These are phyloP conservation scores for Aspergillus udagawae DNA, from an alignment of 2,329 filamentous ascomycete genomes.

Conservation along the genomic window DNA sequence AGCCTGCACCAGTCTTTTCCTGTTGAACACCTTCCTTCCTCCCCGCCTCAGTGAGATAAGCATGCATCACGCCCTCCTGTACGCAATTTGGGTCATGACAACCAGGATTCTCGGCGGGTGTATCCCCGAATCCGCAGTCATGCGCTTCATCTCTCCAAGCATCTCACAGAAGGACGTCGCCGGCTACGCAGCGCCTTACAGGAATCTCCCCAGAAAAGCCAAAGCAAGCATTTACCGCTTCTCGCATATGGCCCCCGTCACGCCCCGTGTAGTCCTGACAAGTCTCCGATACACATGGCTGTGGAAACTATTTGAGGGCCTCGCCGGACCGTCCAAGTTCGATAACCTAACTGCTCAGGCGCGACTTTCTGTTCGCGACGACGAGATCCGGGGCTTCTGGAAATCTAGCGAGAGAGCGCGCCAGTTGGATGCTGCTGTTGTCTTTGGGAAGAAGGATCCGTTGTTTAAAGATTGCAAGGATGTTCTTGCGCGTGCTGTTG, in stretches of 20 bases:
- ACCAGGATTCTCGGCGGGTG: background rate
- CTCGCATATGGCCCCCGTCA: background rate
- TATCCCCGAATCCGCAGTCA: background rate
- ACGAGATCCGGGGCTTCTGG: background rate
- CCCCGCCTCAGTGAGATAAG: slow-evolving; percentile 6
- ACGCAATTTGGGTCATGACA: background rate
- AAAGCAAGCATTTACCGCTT: background rate
- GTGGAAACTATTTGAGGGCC: background rate
- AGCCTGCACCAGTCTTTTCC: slow-evolving; percentile 5
- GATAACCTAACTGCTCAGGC: background rate
- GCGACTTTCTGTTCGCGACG: background rate
- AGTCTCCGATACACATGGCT: background rate
- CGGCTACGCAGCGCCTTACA: background rate
- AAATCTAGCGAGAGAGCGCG: background rate
- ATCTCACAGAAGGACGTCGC: background rate
- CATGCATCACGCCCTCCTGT: background rate
- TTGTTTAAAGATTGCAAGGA: background rate
- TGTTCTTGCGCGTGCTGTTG: background rate
- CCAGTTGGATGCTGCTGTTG: background rate
- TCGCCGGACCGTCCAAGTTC: background rate
- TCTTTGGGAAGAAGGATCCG: background rate
- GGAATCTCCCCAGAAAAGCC: background rate
- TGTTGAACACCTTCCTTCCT: slow-evolving; percentile 15
- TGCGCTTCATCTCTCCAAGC: background rate
- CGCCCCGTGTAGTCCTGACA: background rate